Evolutionary conservation across 495 filamentous ascomycete species (phyloP), one percentile per base, ranked within the genome.

Genomic region (Aspergillus homomorphus): DNA sequence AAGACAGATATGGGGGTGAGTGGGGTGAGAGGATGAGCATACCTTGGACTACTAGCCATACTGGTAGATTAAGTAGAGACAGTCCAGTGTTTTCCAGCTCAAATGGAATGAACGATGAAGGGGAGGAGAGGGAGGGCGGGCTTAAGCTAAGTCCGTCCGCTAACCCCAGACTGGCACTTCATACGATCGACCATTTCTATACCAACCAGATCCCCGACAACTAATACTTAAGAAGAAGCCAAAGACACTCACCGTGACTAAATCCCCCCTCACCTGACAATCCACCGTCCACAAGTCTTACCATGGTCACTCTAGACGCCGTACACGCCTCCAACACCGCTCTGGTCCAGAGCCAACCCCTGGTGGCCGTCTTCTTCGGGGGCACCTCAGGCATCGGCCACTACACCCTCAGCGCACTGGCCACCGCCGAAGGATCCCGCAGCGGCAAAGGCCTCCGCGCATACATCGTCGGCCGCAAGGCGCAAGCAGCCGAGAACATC

Each of bases 301-400:
- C 23, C 14, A 50, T 57, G 54, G 54, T 57, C 26, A 20, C 21
- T 6, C 26, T 57, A 19, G 9, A 41, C 45, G 45, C 23, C 22
- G 42, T 42, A 30, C 44, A 22, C n/a, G 26, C 54, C 18, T 28
- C 54, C 6, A 57, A 49, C 28, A 73, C 55, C 75, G 83, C 53
- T 69, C 82, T 80, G 62, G 70, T 15, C 2, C 33, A 20, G 49
- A 69, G 50, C 63, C 67, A 46, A 54, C 51, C 22, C 64, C 66
- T 65, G n/a, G 64, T 69, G 15, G 54, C 54, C 3, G 54, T 50
- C 45, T 57, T 57, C 30, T 50, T 57, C 19, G 54, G 54, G 3
- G 54, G 54, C 23, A 57, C 54, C 45, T 57, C 54, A 50, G 54
- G 54, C n/a, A 57, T 57, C 19, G 54, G 45, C n/a, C 54, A 57